A percentile compares a stretch with the other conserved stretches of the same genome.
Evolutionary conservation across 345 rosid genomes (phyloP).

Genomic region (Firmiana major): DNA sequence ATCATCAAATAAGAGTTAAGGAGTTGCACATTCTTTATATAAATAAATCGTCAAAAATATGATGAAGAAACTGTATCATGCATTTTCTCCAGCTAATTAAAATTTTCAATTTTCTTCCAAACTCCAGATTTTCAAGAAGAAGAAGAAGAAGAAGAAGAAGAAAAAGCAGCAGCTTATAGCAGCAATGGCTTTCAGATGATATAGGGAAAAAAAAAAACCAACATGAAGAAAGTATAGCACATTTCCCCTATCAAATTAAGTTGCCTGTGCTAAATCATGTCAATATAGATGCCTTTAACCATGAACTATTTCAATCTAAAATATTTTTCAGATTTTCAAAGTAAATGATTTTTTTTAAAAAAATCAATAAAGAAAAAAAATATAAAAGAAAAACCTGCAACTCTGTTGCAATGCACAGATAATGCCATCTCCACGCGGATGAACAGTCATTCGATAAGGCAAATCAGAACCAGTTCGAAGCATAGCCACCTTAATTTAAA

Average conservation of each 20-base stretch:
- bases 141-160: too few species aligned
- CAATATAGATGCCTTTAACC: background rate
- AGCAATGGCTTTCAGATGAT: background rate
- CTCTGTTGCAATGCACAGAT: constrained; percentile 62
- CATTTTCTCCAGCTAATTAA: background rate
- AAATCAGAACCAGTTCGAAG: constrained; percentile 51
- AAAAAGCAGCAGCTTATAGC: background rate
- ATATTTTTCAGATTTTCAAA: background rate
- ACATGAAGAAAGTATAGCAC: background rate
- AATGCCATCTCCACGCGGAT: constrained; percentile 70
- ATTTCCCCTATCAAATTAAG: background rate
- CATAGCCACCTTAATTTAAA: constrained; percentile 41
- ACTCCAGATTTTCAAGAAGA: background rate
- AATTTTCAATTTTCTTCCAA: background rate
- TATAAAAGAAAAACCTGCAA: constrained; percentile 51
- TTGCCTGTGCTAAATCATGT: background rate
- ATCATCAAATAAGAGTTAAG: background rate
- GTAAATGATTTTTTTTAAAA: too few species aligned
- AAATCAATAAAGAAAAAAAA: background rate
- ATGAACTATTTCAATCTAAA: background rate
- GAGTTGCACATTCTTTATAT: background rate
- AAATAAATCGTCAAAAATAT: background rate
- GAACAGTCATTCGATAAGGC: constrained; percentile 88
- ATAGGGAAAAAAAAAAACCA: background rate
- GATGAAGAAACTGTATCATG: background rate